Percentiles rank a stretch among this genome's conserved stretches.
Conservation (phyloP, 202 grass and related monocot species). For the Dendrocalamus latiflorus region DNA sequence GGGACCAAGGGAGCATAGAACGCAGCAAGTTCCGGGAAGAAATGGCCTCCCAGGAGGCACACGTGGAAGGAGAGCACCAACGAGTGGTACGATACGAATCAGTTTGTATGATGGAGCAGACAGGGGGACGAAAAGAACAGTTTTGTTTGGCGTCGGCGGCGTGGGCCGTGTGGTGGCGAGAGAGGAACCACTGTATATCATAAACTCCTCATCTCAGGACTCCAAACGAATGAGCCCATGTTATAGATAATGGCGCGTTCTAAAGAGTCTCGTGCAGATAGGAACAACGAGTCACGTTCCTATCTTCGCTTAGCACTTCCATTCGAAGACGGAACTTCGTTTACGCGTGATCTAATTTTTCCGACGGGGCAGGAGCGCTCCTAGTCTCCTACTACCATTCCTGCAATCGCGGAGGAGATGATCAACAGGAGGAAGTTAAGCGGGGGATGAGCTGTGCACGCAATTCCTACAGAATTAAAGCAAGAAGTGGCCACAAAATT, state of each 20-base stretch:
- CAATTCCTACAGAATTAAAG: background rate
- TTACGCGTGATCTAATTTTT: background rate
- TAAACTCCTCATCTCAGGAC: background rate
- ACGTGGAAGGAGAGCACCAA: background rate
- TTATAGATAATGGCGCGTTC: background rate
- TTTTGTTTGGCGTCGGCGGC: background rate
- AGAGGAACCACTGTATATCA: too few relatives aligned
- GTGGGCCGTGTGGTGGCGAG: background rate
- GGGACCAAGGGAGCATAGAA: constrained; percentile 30
- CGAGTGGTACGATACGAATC: background rate
- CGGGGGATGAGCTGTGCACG: too few relatives aligned
- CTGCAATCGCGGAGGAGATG: background rate
- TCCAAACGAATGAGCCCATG: background rate
- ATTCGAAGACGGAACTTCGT: background rate
- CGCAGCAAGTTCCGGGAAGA: background rate
- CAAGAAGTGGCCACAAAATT: background rate
- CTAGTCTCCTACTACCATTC: background rate
- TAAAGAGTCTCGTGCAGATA: background rate
- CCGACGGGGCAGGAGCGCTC: background rate
- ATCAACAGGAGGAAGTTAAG: background rate
- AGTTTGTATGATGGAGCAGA: background rate
- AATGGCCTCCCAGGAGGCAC: background rate
- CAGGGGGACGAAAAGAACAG: background rate
- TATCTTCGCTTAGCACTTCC: background rate
- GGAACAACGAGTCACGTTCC: constrained; percentile 3